Conservation (phyloP, 441 rosid species). For the Erodium chrysanthum region DNA sequence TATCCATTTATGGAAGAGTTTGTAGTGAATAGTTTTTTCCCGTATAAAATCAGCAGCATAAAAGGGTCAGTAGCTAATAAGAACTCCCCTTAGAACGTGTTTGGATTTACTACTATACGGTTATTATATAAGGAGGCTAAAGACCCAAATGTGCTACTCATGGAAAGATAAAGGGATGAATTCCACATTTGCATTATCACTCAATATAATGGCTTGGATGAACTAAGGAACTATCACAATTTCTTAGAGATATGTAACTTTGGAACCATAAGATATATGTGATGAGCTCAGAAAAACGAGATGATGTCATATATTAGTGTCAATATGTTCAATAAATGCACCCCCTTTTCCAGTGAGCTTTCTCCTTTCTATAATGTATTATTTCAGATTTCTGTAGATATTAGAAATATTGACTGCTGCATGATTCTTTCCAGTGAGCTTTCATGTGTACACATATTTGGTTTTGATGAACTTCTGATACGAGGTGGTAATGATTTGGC, state of each 20-base stretch:
- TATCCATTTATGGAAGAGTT: neutral
- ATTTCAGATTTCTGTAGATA: neutral
- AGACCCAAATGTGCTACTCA: neutral
- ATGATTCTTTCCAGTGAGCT: neutral
- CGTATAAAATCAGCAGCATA: neutral
- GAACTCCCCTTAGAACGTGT: neutral
- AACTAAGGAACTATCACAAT: neutral
- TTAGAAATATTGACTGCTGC: neutral
- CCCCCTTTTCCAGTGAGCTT: neutral
- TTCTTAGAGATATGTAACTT: neutral
- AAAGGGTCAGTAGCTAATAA: neutral
- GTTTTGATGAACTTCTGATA: neutral
- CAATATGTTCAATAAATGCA: neutral
- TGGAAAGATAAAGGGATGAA: neutral
- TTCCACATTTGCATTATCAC: neutral
- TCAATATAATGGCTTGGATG: neutral
- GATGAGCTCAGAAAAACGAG: neutral
- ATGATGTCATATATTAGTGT: neutral
- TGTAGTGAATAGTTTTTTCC: neutral
- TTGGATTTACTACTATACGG: neutral
- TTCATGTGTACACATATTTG: neutral
- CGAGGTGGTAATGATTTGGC: neutral
- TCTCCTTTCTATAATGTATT: neutral
- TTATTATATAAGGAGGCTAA: neutral
- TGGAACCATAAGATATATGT: neutral